phyloP scores from a whole-genome alignment of 192 early-diverging fungal species.

The Anaeromyces robustus region DNA sequence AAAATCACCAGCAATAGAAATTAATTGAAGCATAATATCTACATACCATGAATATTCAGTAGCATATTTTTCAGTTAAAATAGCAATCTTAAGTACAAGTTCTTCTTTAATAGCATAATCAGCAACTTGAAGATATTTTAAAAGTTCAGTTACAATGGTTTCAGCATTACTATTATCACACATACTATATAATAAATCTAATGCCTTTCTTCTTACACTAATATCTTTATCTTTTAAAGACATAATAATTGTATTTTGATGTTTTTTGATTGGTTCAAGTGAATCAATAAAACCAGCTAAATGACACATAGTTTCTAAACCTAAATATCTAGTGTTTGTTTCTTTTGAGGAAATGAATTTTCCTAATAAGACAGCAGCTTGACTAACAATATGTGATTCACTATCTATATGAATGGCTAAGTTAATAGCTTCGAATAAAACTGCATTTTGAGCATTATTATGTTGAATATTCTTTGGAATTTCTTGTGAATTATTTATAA shows the following conservation, averaged over 20 bases:
- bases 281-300: conserved; percentile 65
- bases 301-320: conserved; percentile 95
- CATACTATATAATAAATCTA: conserved; percentile 96
- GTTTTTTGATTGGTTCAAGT: conserved; percentile 62
- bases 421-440: conserved; percentile 95
- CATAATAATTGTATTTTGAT: conserved; percentile 75
- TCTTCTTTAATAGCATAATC: conserved; percentile 89
- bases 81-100: conserved; percentile 97
- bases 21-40: conserved; percentile 89
- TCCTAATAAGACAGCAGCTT: conserved; percentile 69
- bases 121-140: conserved; percentile 65
- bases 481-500: conserved; percentile 60
- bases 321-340: conserved; percentile 94
- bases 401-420: conserved; percentile 84
- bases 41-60: conserved; percentile 98
- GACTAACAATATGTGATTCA: conserved; percentile 67
- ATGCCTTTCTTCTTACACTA: conserved; percentile 81
- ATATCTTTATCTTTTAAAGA: conserved; percentile 94
- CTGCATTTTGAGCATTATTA: conserved; percentile 93
- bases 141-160: conserved; percentile 75
- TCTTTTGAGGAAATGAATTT: conserved; percentile 87
- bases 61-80: conserved; percentile 93
- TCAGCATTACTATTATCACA: conserved; percentile 78
- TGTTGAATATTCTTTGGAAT: conserved; percentile 91
- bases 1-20: conserved; percentile 86